Base-by-base conservation (phyloP, 2,329 filamentous ascomycete genomes). In the Byssothecium circinans region DNA sequence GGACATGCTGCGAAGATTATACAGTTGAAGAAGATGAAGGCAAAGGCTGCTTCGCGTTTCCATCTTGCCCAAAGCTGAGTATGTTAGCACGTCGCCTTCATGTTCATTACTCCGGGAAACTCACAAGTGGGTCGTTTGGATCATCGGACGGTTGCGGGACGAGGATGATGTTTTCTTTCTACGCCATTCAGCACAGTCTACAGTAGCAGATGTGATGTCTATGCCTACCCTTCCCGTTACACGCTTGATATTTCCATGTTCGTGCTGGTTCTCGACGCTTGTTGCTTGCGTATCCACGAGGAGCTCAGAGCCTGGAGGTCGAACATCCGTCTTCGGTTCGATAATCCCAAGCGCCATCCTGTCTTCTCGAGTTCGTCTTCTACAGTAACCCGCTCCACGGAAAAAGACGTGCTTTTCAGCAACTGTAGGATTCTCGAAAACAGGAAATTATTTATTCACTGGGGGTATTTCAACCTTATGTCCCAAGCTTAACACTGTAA, bases 301-400 rank as follows among this genome's bases (percentile, higher is more conserved):
- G 17, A 53, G 48, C 27, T 65, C 62, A 1, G 62, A 65, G 2
- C 64, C 64, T 2, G 64, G 61, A 18, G 59, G 54, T 14, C 49
- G 49, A 22, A 35, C 47, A 18, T 52, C 45, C 18, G 47, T 36
- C n/a, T 54, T 51, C 1, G 54, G 52, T 33, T 65, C 47, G 12
- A 67, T 39, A 27, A 67, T 62, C 38, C 64, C 64, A 20, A 65
- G 55, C 41, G 61, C 51, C 64, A 53, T 57, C 12, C 15, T 41
- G 10, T 22, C 22, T 22, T 23, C 7, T 20, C 34, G 14, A 37
- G 4, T 20, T 18, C 3, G 18, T 4, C 37, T 30, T 18, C 30
- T 37, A n/a, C n/a, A n/a, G n/a, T 19, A 29, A 27, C 4, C 11
- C n/a, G n/a, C 17, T n/a, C 23, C 2, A 19, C 25, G 19, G 22